These are phyloP conservation scores for Macrophomina phaseolina DNA, from an alignment of 2,329 filamentous ascomycete species.

Conservation along the genomic window DNA sequence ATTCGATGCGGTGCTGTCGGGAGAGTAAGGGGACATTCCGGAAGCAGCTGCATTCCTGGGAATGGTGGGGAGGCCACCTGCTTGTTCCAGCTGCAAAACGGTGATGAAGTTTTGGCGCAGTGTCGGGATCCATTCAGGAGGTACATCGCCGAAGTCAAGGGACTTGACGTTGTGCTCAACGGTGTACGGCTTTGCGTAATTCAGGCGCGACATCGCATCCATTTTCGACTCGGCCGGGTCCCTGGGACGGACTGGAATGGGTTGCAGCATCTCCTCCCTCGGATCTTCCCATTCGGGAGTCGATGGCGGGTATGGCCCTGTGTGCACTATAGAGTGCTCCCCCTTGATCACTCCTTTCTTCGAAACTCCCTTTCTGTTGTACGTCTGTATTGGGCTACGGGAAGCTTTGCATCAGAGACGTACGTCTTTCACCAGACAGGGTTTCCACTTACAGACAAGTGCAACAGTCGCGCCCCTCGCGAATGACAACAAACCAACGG, in stretches of 20 bases:
- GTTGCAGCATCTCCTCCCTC: conserved; percentile 24
- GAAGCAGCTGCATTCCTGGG: too few relatives aligned
- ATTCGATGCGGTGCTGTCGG: too few relatives aligned
- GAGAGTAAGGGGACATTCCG: too few relatives aligned
- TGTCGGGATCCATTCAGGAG: neutral
- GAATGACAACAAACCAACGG: conserved; percentile 29
- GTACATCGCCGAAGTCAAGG: conserved; percentile 34
- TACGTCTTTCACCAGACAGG: too few relatives aligned
- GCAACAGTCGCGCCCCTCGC: conserved; percentile 17
- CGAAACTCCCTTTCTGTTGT: conserved; percentile 11
- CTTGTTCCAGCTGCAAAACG: neutral
- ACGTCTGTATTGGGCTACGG: conserved; percentile 24
- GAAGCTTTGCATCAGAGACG: neutral
- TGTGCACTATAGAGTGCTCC: conserved; percentile 18
- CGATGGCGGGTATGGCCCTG: neutral
- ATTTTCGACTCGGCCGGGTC: conserved; percentile 29
- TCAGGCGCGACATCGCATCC: conserved; percentile 34
- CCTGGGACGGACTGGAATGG: conserved; percentile 31
- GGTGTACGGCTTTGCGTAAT: conserved; percentile 36
- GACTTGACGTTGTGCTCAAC: conserved; percentile 41
- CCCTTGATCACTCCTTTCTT: conserved; percentile 13
- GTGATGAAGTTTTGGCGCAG: conserved; percentile 11
- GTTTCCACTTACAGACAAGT: conserved; percentile 23
- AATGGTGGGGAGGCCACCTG: too few relatives aligned
- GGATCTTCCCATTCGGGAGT: neutral